Percentiles rank a stretch among this genome's conserved stretches.
Conservation (phyloP, 768 basidiomycete species). For the Boletus rubroflammeus region DNA sequence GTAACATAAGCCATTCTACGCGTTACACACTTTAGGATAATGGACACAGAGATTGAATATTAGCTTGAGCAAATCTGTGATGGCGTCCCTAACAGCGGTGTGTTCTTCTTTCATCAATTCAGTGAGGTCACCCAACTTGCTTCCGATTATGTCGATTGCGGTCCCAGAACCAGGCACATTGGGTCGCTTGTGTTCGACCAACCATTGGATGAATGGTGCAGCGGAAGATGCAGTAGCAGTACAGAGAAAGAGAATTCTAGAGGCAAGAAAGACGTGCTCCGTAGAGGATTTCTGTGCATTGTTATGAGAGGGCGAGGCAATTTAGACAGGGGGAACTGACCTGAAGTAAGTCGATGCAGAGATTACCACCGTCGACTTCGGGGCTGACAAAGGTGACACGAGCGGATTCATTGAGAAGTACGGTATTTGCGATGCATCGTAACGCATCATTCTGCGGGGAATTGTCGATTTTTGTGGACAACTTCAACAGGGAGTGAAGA, state of each 20-base stretch:
- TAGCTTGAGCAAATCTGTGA: conserved; percentile 81
- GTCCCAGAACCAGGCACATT: conserved; percentile 38
- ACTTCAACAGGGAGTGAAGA: conserved; percentile 50
- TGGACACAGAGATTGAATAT: conserved; percentile 77
- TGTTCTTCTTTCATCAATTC: conserved; percentile 46
- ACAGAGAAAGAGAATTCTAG: conserved; percentile 72
- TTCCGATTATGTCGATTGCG: conserved; percentile 58
- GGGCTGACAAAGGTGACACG: conserved; percentile 53
- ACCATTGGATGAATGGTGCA: conserved; percentile 43
- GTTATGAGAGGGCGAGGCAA: conserved; percentile 4
- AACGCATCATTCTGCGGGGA: conserved; percentile 65
- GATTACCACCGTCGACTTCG: conserved; percentile 62
- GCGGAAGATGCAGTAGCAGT: conserved; percentile 54
- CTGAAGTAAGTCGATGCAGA: conserved; percentile 55
- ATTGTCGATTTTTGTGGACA: conserved; percentile 53
- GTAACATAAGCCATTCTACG: not conserved
- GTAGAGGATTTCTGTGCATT: conserved; percentile 53
- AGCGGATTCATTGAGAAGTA: conserved; percentile 64
- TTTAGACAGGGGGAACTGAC: conserved; percentile 34
- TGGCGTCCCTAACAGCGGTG: conserved; percentile 53
- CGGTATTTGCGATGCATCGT: conserved; percentile 74
- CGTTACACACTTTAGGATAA: conserved; percentile 63
- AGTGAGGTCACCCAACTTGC: conserved; percentile 58
- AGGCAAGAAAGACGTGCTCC: conserved; percentile 69
- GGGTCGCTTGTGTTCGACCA: conserved; percentile 62